A percentile compares a stretch with the other conserved stretches of the same genome.
Evolutionary conservation across 495 filamentous ascomycete species (phyloP).

Genomic region (Hypoxylon rickii): DNA sequence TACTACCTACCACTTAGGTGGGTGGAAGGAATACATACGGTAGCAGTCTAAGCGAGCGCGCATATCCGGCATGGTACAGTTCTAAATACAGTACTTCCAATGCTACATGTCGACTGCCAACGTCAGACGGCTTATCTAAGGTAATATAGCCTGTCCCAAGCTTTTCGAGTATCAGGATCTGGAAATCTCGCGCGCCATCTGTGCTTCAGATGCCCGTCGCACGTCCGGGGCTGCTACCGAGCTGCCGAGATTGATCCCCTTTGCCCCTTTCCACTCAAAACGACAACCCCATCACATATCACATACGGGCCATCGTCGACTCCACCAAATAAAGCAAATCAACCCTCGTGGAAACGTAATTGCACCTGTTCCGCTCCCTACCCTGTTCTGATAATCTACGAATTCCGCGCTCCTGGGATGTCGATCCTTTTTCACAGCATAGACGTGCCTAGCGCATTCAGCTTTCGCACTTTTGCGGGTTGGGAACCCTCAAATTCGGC

Average conservation of each 20-base stretch:
- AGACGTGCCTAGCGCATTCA: neutral
- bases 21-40: too few relatives aligned
- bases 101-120: too few relatives aligned
- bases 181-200: slow-evolving; percentile 13
- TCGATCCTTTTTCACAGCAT: slow-evolving; percentile 5
- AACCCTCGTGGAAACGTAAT: neutral
- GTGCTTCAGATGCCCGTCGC: slow-evolving; percentile 15
- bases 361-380: too few relatives aligned
- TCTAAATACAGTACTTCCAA: too few relatives aligned
- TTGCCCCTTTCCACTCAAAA: neutral
- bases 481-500: too few relatives aligned
- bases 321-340: neutral
- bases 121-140: too few relatives aligned
- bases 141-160: neutral
- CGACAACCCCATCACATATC: neutral
- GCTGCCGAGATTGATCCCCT: slow-evolving; percentile 3
- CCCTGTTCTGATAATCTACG: slow-evolving; percentile 17
- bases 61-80: too few relatives aligned
- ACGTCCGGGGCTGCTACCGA: slow-evolving; percentile 21
- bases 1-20: too few relatives aligned
- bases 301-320: neutral
- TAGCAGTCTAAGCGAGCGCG: too few relatives aligned
- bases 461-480: too few relatives aligned
- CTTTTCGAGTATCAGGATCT: slow-evolving; percentile 10
- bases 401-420: slow-evolving; percentile 11